Evolutionary conservation across 192 early-diverging fungal genomes (phyloP).

Genomic region (Entrophospora sp.): DNA sequence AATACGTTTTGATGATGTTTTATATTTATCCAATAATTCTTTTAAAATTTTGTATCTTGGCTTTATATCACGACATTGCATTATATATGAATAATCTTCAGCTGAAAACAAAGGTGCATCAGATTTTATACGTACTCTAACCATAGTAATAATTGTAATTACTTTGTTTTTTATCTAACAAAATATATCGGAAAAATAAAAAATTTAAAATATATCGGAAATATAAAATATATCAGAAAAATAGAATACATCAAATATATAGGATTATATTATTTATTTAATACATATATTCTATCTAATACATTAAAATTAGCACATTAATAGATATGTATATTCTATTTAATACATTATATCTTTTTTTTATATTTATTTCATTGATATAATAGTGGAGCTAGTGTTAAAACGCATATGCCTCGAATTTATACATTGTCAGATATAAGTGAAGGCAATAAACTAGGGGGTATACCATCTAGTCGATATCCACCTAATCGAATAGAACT

Average conservation of each 20-base stretch:
- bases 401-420: constrained; percentile 3
- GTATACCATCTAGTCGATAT: background rate
- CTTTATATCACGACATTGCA: background rate
- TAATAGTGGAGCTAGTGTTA: constrained; percentile 8
- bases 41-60: background rate
- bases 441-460: background rate
- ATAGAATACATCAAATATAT: constrained; percentile 9
- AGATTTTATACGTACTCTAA: background rate
- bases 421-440: constrained; percentile 4
- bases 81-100: constrained; percentile 4
- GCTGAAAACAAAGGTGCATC: background rate
- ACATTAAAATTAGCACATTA: constrained; percentile 6
- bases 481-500: background rate
- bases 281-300: constrained; percentile 7
- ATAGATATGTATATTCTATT: constrained; percentile 7
- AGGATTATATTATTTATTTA: background rate
- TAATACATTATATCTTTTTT: constrained; percentile 10
- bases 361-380: constrained; percentile 9
- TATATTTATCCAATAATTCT: background rate
- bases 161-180: constrained; percentile 10
- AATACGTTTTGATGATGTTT: background rate
- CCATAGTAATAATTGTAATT: background rate
- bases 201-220: too few relatives aligned
- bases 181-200: constrained; percentile 9
- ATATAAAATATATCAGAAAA: constrained; percentile 12